Evolutionary conservation across 768 basidiomycete genomes (phyloP), one percentile per base, ranked within the genome.

Genomic region (Royoungia palumana): DNA sequence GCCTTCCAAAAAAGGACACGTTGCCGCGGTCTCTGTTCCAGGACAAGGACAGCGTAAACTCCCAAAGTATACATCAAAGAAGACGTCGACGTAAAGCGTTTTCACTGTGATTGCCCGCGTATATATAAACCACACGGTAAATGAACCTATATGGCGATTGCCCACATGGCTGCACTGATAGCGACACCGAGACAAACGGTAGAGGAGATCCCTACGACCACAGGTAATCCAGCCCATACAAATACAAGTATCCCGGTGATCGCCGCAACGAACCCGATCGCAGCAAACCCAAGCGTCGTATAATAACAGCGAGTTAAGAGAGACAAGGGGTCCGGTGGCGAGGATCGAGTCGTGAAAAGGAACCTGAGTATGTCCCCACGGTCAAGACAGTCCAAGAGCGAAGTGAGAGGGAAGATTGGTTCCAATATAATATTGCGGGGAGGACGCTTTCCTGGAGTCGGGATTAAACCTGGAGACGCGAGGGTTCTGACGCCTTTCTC

Each of bases 131-230:
- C 14, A 36, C 20, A 12, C 13, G 38, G 35, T n/a, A 22, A 22
- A 30, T n/a, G 1, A 16, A 25, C 14, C 47, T 65, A 66, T 20
- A 34, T 16, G 14, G 47, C 51, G 22, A 67, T 50, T 17, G 67
- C 66, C 65, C 61, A 67, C 16, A 69, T 9, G 5, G 39, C 44
- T 3, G 54, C 51, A 22, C 57, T 45, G 28, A 59, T 0, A 17
- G 55, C 49, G 11, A 65, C 12, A 7, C 59, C 61, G 17, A 68
- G 43, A 49, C 63, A 68, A 6, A 56, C 32, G 0, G 64, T 66
- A 20, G 66, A 47, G 7, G 59, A 63, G 16, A 69, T 55, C 34
- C 67, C 63, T 28, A 67, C 66, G 1, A 44, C n/a, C 22, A 32
- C 21, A 7, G 54, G 51, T 41, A 67, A 45, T 22, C 56, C 61